Evolutionary conservation across 2,329 filamentous ascomycete genomes (phyloP).

Genomic region (Pseudocercospora ulei): DNA sequence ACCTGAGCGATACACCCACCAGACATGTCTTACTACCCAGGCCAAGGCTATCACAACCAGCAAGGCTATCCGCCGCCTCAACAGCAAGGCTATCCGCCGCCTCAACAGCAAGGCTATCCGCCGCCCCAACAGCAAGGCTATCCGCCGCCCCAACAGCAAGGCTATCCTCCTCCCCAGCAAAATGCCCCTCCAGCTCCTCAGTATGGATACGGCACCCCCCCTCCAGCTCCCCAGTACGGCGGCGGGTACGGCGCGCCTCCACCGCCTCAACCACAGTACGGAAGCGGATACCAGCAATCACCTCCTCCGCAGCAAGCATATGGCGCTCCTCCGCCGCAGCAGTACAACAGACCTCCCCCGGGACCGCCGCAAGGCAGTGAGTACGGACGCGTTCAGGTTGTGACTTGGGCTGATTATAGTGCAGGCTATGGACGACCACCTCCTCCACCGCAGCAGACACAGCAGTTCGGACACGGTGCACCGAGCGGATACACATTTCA

Average conservation of each 20-base stretch:
- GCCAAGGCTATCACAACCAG: slow-evolving; percentile 31
- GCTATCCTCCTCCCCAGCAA: slow-evolving; percentile 29
- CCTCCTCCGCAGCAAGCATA: slow-evolving; percentile 37
- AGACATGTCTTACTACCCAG: slow-evolving; percentile 30
- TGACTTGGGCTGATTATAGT: slow-evolving; percentile 45
- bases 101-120: slow-evolving; percentile 25
- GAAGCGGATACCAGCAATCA: slow-evolving; percentile 31
- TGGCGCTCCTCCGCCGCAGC: slow-evolving; percentile 16
- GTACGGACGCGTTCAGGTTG: slow-evolving; percentile 11
- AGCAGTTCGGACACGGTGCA: slow-evolving; percentile 70
- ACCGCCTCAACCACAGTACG: slow-evolving; percentile 31
- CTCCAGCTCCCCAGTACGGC: slow-evolving; percentile 37
- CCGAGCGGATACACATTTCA: slow-evolving; percentile 73
- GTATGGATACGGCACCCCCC: slow-evolving; percentile 32
- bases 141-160: slow-evolving; percentile 22
- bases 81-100: slow-evolving; percentile 21
- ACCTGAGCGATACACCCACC: background rate
- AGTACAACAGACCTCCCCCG: slow-evolving; percentile 18
- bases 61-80: slow-evolving; percentile 25
- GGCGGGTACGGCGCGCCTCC: slow-evolving; percentile 37
- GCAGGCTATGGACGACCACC: slow-evolving; percentile 24
- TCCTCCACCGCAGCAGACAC: slow-evolving; percentile 36
- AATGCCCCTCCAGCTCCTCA: slow-evolving; percentile 21
- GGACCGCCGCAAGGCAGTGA: slow-evolving; percentile 17
- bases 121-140: slow-evolving; percentile 29